phyloP scores from a whole-genome alignment of 2,329 filamentous ascomycete genomes.

The Alternaria solani region DNA sequence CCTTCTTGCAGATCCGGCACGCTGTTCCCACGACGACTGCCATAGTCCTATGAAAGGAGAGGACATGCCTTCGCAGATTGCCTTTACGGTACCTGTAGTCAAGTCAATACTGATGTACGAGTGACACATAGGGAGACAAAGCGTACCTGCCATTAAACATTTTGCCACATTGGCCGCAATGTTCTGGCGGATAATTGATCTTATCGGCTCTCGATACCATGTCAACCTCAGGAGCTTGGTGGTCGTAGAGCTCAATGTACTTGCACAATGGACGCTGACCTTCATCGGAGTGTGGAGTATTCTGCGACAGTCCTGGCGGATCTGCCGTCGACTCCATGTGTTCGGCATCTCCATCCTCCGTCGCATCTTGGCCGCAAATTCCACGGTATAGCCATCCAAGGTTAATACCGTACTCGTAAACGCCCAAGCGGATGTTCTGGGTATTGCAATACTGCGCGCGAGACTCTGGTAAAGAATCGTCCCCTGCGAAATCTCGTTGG shows the following conservation, averaged over 20 bases:
- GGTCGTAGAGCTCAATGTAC: not conserved
- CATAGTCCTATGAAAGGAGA: not conserved
- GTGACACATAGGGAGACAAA: not conserved
- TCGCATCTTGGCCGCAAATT: not conserved
- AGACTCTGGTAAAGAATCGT: not conserved
- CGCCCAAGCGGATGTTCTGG: not conserved
- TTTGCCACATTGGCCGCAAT: constrained; percentile 5
- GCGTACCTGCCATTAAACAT: constrained; percentile 18
- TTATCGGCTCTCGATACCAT: too few species aligned
- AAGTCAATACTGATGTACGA: not conserved
- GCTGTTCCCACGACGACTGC: not conserved
- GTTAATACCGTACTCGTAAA: not conserved
- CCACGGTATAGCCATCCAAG: not conserved
- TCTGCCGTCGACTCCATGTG: not conserved
- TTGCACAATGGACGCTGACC: not conserved
- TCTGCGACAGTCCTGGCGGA: not conserved
- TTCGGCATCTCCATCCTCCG: not conserved
- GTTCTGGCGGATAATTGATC: not conserved
- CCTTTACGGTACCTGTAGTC: constrained; percentile 17
- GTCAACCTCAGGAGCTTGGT: not conserved
- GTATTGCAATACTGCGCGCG: not conserved
- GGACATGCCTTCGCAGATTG: constrained; percentile 19
- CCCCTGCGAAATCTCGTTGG: too few species aligned
- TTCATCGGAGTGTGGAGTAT: not conserved
- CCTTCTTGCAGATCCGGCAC: constrained; percentile 13